A percentile compares a stretch with the other conserved stretches of the same genome.
Evolutionary conservation across 352 stramenopile genomes (phyloP).

Genomic region (Thalassiosira sp.): DNA sequence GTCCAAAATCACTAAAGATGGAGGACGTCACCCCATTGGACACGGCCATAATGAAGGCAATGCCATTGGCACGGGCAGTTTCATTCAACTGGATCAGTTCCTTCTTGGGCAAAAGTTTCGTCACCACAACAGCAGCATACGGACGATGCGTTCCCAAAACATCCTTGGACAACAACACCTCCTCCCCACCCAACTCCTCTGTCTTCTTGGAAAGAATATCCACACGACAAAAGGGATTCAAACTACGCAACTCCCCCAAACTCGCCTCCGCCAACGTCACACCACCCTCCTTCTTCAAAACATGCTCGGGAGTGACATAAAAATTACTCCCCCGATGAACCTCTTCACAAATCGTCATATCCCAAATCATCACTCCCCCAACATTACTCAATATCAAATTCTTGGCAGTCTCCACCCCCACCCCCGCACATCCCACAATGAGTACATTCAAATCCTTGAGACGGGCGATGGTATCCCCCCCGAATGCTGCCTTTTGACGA

Average conservation of each 20-base stretch:
- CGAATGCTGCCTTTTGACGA: constrained; percentile 64
- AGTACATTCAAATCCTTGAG: constrained; percentile 70
- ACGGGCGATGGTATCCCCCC: constrained; percentile 55
- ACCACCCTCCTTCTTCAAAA: constrained; percentile 11
- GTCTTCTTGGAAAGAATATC: constrained; percentile 33
- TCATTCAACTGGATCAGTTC: constrained; percentile 53
- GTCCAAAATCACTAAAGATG: constrained; percentile 95
- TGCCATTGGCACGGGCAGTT: constrained; percentile 41
- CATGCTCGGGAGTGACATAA: constrained; percentile 52
- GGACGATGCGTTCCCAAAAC: constrained; percentile 43
- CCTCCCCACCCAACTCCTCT: constrained; percentile 10
- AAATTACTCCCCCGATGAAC: constrained; percentile 60
- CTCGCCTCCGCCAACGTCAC: constrained; percentile 42
- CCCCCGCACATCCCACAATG: constrained; percentile 74
- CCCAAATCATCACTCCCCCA: constrained; percentile 45
- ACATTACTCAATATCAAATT: constrained; percentile 71
- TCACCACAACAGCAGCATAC: constrained; percentile 59
- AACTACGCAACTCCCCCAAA: constrained; percentile 46
- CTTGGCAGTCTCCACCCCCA: constrained; percentile 88
- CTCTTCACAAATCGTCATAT: constrained; percentile 33
- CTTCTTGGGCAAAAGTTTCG: constrained; percentile 40
- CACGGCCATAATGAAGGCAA: constrained; percentile 89
- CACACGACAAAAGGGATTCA: constrained; percentile 68
- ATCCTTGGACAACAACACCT: constrained; percentile 39
- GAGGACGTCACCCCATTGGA: constrained; percentile 91